Percentiles rank a stretch among this genome's conserved stretches.
phyloP scores from a whole-genome alignment of 441 rosid genomes.

The Metrosideros polymorpha region DNA sequence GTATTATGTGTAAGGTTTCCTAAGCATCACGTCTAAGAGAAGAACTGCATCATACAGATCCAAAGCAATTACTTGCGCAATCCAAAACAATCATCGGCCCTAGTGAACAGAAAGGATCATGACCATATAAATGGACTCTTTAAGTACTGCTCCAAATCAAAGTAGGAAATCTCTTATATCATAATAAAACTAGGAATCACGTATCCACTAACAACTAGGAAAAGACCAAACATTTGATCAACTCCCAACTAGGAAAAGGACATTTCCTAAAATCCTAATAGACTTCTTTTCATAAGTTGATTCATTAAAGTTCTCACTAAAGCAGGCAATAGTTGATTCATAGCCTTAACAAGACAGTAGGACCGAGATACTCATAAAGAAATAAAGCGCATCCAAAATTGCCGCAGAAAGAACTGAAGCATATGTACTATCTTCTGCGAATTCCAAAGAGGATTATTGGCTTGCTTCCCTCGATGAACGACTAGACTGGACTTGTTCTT shows the following conservation, averaged over 20 bases:
- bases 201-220: not conserved
- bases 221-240: not conserved
- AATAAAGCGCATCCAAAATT: too few relatives aligned
- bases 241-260: not conserved
- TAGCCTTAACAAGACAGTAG: too few relatives aligned
- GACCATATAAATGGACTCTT: not conserved
- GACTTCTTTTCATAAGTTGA: not conserved
- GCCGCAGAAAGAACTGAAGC: too few relatives aligned
- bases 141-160: not conserved
- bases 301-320: not conserved
- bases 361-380: too few relatives aligned
- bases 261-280: not conserved
- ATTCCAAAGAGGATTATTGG: too few relatives aligned
- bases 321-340: not conserved
- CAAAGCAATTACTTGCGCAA: fast-evolving
- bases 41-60: not conserved
- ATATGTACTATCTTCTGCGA: too few relatives aligned
- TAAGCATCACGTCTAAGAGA: not conserved
- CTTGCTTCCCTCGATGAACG: too few relatives aligned
- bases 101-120: not conserved
- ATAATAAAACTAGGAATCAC: not conserved
- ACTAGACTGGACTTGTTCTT: too few relatives aligned
- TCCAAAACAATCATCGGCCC: not conserved
- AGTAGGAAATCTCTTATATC: not conserved
- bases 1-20: not conserved